Evolutionary conservation across 768 basidiomycete genomes (phyloP), one percentile per base, ranked within the genome.

Genomic region (Leccinum boreale): DNA sequence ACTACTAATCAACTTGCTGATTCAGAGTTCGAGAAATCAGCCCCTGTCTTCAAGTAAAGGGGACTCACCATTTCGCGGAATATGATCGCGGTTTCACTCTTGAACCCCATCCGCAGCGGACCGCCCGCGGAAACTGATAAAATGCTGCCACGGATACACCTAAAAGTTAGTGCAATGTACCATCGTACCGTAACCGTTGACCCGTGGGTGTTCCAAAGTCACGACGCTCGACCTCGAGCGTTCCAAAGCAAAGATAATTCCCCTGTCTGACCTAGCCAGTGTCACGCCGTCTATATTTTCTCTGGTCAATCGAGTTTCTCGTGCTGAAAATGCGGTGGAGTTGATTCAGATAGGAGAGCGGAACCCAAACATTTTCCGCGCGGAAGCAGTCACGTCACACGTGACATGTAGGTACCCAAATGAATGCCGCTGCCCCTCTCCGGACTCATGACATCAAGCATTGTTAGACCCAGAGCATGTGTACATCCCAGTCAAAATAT

Each of bases 41-140:
- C 59, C 58, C 58, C 59, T 60, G 23, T 56, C 46, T 61, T 17
- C 8, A 47, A 15, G 31, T 5, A 44, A n/a, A 23, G 29, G 47
- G 31, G 31, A 21, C 17, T 50, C 52, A 31, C 50, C 49, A 55
- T 35, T 53, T 28, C 35, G 56, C 56, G 56, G 56, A 48, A 58
- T 8, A 24, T 49, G 23, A 58, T 57, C 56, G 56, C 29, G 42
- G 14, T 15, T 55, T 55, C 50, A 55, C 15, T 35, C 33, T 35
- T 23, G 24, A n/a, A 15, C 29, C 45, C n/a, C 21, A 15, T 28
- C 35, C 49, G n/a, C 19, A 14, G 14, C 33, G 26, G 55, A 39
- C 36, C 35, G 15, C 10, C 36, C 52, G 52, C 55, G n/a, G 53
- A 36, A 15, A 28, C 15, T 28, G 24, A 24, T 47, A 47, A 48